Base-by-base conservation (phyloP, 164 flowering plant genomes). In the Tinospora cordifolia region DNA sequence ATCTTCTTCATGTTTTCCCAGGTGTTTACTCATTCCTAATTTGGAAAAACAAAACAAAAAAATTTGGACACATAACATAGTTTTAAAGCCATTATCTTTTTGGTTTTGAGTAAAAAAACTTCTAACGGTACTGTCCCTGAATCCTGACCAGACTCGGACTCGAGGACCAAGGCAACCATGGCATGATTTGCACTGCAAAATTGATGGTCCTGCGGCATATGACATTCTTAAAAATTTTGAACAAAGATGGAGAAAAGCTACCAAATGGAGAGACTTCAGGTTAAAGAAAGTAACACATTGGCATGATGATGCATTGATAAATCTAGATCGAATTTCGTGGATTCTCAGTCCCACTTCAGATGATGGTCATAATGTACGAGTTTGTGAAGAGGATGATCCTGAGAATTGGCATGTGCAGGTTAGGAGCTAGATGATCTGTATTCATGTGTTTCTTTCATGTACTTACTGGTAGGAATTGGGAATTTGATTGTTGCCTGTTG, bases 151-250 rank as follows among this genome's bases (percentile, higher is more conserved):
- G 88, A 65, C 78, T 46, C 71, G 69, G 46, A 30, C 74, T 69
- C 71, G 66, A 70, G 79, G 86, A 65, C 96, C 96, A 13, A 84
- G 96, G 75, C 86, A 89, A 78, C 96, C 96, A 49, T 90, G 96
- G 96, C 96, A 90, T 81, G 96, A 90, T 73, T 72, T 90, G 49
- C 96, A 90, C 70, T 90, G 92, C 75, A 86, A 81, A 75, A 77
- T 88, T 59, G 93, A 90, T 59, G 96, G 93, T 8, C 93, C 93
- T 54, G 96, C 96, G 71, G 96, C 92, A 47, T 83, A 87, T 81
- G 96, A 90, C 76, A 74, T 88, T 41, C 49, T 88, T 71, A 84
- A 71, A 44, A 90, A 90, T 74, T 90, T 89, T 77, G 92, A 88
- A 17, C 92, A 88, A 77, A 80, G 96, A 75, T 90, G 93, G 93